Evolutionary conservation across 768 basidiomycete species (phyloP).

Genomic region (Tubosaeta brunneosetosa): DNA sequence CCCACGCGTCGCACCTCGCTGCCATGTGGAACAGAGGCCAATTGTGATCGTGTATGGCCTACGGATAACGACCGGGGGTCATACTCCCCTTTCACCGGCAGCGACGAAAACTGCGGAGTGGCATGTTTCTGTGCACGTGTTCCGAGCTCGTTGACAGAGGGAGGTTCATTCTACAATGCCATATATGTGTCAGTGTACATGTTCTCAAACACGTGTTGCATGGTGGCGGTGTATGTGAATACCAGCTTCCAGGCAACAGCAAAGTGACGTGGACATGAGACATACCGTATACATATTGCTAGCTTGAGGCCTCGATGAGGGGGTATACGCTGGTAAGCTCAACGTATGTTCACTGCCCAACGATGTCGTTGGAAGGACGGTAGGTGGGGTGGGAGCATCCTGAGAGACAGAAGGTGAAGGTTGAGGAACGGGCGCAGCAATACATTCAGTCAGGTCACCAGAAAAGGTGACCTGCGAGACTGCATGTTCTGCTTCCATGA

Average conservation of each 20-base stretch:
- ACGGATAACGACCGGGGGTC: conserved; percentile 21
- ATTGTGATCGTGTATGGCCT: conserved; percentile 2
- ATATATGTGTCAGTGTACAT: conserved; percentile 9
- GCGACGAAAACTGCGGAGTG: conserved; percentile 53
- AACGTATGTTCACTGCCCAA: conserved; percentile 29
- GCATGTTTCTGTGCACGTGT: conserved; percentile 5
- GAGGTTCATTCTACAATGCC: conserved; percentile 14
- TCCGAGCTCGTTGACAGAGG: conserved; percentile 28
- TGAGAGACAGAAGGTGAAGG: conserved; percentile 1
- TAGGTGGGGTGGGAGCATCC: conserved; percentile 2
- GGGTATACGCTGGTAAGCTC: conserved; percentile 7
- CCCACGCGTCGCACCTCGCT: conserved; percentile 8
- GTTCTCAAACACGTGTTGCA: conserved; percentile 9
- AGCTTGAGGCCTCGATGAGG: conserved; percentile 10
- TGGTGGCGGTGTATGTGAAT: conserved; percentile 3
- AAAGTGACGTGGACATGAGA: conserved; percentile 9
- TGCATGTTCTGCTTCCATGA: conserved; percentile 57
- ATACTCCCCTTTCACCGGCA: conserved; percentile 45
- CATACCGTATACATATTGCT: conserved; percentile 15
- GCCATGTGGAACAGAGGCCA: conserved; percentile 8
- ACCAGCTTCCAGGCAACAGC: conserved; percentile 20
- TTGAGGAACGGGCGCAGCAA: conserved; percentile 1
- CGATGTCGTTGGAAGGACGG: conserved; percentile 32
- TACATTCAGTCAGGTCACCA: conserved; percentile 31
- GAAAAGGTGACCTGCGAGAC: conserved; percentile 51